These are phyloP conservation scores for Thuja plicata DNA, from an alignment of 83 land plant genomes.

Conservation along the genomic window DNA sequence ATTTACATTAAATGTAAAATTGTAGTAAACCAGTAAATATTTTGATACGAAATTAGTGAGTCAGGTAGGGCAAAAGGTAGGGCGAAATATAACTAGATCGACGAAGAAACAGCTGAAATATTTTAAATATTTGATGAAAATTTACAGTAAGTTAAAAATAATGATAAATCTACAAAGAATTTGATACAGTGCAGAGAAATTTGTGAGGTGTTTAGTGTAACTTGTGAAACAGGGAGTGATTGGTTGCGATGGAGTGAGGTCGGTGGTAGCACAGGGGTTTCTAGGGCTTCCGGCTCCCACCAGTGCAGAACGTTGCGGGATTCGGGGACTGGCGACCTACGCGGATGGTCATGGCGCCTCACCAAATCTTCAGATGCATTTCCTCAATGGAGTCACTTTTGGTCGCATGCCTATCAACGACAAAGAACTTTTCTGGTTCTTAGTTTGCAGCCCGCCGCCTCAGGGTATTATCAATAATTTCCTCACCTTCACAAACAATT, in stretches of 20 bases:
- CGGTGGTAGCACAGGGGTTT: slow-evolving; percentile 20
- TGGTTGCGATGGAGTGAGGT: slow-evolving; percentile 37
- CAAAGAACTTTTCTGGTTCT: slow-evolving; percentile 22
- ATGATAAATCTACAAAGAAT: too few species aligned
- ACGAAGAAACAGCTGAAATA: too few species aligned
- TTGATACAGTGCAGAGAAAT: too few species aligned
- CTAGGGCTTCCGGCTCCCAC: slow-evolving; percentile 18
- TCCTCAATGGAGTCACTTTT: not conserved
- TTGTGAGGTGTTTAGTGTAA: not conserved
- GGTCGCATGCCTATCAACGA: slow-evolving; percentile 22
- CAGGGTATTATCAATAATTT: not conserved
- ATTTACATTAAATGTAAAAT: too few species aligned
- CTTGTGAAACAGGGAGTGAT: slow-evolving; percentile 24
- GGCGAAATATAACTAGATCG: not conserved
- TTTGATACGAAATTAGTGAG: too few species aligned
- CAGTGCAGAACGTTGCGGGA: not conserved
- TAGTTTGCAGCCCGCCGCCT: not conserved
- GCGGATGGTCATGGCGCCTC: slow-evolving; percentile 15
- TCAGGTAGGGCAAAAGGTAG: not conserved
- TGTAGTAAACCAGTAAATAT: too few species aligned
- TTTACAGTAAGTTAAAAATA: too few species aligned
- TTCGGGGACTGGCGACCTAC: slow-evolving; percentile 23
- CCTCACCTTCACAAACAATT: too few species aligned
- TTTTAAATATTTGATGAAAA: too few species aligned
- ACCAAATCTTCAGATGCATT: slow-evolving; percentile 4